Conservation (phyloP, 768 basidiomycete species). For the Phanerodontia chrysosporium region DNA sequence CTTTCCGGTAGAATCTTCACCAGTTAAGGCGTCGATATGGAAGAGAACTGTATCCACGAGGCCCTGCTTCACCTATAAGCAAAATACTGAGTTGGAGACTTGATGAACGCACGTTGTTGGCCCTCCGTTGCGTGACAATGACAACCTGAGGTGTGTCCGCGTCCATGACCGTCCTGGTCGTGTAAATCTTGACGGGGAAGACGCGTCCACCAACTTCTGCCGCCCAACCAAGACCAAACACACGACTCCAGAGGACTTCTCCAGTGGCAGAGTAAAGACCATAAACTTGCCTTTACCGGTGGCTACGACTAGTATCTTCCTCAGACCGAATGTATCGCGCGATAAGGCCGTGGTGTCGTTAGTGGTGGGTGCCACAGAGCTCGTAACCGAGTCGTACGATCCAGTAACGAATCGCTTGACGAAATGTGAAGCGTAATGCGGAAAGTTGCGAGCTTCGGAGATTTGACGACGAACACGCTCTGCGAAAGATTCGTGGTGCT, state of each 20-base stretch:
- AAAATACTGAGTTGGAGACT: no score
- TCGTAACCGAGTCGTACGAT: slow-evolving; percentile 51
- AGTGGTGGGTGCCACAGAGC: slow-evolving; percentile 29
- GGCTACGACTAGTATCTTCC: slow-evolving; percentile 74
- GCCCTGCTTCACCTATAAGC: slow-evolving; percentile 34
- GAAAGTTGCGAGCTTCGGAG: slow-evolving; percentile 62
- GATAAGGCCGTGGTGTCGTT: slow-evolving; percentile 36
- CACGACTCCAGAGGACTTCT: slow-evolving; percentile 71
- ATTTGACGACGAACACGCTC: slow-evolving; percentile 53
- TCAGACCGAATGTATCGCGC: slow-evolving; percentile 83
- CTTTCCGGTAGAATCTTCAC: slow-evolving; percentile 42
- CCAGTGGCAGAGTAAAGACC: slow-evolving; percentile 82
- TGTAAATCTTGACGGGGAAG: slow-evolving; percentile 58
- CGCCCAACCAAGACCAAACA: slow-evolving; percentile 72
- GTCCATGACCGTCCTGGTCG: slow-evolving; percentile 44
- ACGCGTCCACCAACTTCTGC: slow-evolving; percentile 51
- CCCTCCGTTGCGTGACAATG: slow-evolving; percentile 55
- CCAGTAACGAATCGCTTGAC: slow-evolving; percentile 67
- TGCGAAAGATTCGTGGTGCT: slow-evolving; percentile 44
- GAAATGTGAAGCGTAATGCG: slow-evolving; percentile 64
- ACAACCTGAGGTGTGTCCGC: slow-evolving; percentile 51
- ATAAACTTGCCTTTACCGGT: slow-evolving; percentile 73
- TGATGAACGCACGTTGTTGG: slow-evolving; percentile 49
- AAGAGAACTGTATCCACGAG: slow-evolving; percentile 71
- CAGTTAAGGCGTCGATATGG: slow-evolving; percentile 75